Percentiles rank a stretch among this genome's conserved stretches.
These are phyloP conservation scores for Paecilomyces variotii DNA, from an alignment of 2,329 filamentous ascomycete genomes.

Conservation along the genomic window DNA sequence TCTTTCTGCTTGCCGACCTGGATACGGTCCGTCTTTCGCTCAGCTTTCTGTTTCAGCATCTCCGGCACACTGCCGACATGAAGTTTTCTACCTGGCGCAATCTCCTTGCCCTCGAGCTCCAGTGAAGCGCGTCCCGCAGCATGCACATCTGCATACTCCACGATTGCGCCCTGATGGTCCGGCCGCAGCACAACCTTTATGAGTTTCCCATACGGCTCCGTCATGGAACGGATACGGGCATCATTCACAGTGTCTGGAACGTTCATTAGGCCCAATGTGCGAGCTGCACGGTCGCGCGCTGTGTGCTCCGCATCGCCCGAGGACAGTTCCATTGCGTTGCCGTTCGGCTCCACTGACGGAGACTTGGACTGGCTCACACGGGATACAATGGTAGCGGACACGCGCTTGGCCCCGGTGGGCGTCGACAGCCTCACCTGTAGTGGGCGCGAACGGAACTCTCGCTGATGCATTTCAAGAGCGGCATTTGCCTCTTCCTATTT, in stretches of 20 bases:
- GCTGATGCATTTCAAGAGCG: constrained; percentile 60
- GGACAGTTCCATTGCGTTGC: constrained; percentile 11
- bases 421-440: constrained; percentile 55
- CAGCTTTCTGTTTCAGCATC: constrained; percentile 36
- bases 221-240: constrained; percentile 65
- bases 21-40: constrained; percentile 33
- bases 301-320: constrained; percentile 37
- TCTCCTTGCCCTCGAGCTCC: constrained; percentile 40
- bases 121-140: constrained; percentile 56
- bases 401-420: constrained; percentile 35
- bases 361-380: constrained; percentile 28
- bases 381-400: constrained; percentile 38
- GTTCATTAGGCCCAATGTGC: constrained; percentile 74
- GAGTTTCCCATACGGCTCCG: constrained; percentile 62
- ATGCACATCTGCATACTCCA: constrained; percentile 67
- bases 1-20: constrained; percentile 32
- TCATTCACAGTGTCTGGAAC: constrained; percentile 91
- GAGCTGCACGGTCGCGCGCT: constrained; percentile 44
- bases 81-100: constrained; percentile 34
- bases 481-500: constrained; percentile 56
- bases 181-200: constrained; percentile 72
- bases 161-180: constrained; percentile 72
- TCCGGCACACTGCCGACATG: constrained; percentile 46
- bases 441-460: constrained; percentile 59
- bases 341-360: constrained; percentile 28